Evolutionary conservation across 805 yeast species (phyloP).

Genomic region (Suhomyces sp.): DNA sequence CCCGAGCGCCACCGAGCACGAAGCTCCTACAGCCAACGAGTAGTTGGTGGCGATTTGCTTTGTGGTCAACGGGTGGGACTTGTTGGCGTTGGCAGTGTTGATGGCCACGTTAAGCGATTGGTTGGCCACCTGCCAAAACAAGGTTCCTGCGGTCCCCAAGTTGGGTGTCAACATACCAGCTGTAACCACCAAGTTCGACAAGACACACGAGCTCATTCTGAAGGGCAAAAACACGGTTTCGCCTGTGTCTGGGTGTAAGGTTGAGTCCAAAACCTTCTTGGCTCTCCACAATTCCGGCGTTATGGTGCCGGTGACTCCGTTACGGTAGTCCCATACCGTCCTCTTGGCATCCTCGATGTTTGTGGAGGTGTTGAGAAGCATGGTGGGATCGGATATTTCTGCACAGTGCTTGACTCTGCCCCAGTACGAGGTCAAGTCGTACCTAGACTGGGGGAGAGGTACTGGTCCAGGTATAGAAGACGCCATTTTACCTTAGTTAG

Average conservation of each 20-base stretch:
- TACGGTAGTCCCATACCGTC: constrained; percentile 66
- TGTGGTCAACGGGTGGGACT: constrained; percentile 85
- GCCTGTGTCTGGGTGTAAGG: constrained; percentile 96
- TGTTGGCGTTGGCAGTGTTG: constrained; percentile 93
- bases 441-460: constrained; percentile 73
- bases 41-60: constrained; percentile 76
- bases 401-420: constrained; percentile 96
- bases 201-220: constrained; percentile 94
- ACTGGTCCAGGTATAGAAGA: constrained; percentile 83
- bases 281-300: constrained; percentile 87
- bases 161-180: constrained; percentile 98
- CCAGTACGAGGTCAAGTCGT: constrained; percentile 79
- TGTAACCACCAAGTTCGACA: constrained; percentile 90
- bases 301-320: constrained; percentile 62
- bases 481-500: no score
- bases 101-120: constrained; percentile 96
- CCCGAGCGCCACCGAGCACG: constrained; percentile 94
- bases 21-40: constrained; percentile 85
- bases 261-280: constrained; percentile 81
- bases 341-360: constrained; percentile 65
- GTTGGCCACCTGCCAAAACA: constrained; percentile 97
- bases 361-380: constrained; percentile 67
- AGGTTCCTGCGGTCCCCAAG: constrained; percentile 82
- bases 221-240: constrained; percentile 90
- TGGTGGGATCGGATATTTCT: constrained; percentile 87